Conservation (phyloP, 2,329 filamentous ascomycete genomes). For the Calonectria montana region DNA sequence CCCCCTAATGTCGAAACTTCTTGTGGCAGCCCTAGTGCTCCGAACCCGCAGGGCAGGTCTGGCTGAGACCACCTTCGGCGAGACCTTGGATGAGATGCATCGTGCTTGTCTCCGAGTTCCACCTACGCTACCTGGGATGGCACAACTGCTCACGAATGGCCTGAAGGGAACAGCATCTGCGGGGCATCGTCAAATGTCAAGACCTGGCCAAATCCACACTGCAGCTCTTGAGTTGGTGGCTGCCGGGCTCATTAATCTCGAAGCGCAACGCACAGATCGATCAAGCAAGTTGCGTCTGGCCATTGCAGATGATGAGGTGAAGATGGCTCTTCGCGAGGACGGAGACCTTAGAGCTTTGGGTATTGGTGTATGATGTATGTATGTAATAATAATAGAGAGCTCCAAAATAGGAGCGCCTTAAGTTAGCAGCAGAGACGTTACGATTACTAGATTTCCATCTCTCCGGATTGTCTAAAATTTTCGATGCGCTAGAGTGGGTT, state of each 20-base stretch:
- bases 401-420: neutral
- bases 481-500: conserved; percentile 80
- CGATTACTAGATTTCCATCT: conserved; percentile 20
- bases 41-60: conserved; percentile 86
- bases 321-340: conserved; percentile 88
- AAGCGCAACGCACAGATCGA: conserved; percentile 82
- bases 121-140: conserved; percentile 50
- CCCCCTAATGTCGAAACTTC: conserved; percentile 84
- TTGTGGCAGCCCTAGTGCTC: conserved; percentile 84
- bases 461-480: conserved; percentile 69
- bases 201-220: conserved; percentile 64
- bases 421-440: conserved; percentile 7
- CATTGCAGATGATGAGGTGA: conserved; percentile 91
- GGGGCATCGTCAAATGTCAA: conserved; percentile 45
- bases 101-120: conserved; percentile 50
- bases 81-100: conserved; percentile 83
- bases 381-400: conserved; percentile 40
- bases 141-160: conserved; percentile 48
- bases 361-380: conserved; percentile 56
- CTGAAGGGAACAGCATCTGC: conserved; percentile 41
- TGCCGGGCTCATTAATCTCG: conserved; percentile 87
- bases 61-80: conserved; percentile 87
- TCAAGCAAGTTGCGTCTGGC: conserved; percentile 88
- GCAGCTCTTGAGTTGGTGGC: conserved; percentile 88
- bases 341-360: conserved; percentile 85